Evolutionary conservation across 2,329 filamentous ascomycete genomes (phyloP).

Genomic region (Epichloe bromicola): DNA sequence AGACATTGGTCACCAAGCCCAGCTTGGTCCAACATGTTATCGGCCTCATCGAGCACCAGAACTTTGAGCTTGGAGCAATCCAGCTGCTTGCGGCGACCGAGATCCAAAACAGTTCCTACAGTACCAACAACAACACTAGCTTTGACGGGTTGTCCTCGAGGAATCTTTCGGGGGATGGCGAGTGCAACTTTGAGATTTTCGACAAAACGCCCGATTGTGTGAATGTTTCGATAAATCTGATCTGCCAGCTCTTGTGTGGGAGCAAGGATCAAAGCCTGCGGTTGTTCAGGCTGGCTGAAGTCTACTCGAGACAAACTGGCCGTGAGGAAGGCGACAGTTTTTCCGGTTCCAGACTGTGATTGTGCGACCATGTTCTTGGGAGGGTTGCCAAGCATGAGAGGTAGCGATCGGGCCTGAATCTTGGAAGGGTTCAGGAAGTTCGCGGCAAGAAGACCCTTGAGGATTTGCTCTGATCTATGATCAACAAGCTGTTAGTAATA

Average conservation of each 20-base stretch:
- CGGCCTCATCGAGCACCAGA: conserved; percentile 88
- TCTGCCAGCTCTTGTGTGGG: conserved; percentile 89
- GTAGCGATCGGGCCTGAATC: conserved; percentile 90
- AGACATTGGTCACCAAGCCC: conserved; percentile 91
- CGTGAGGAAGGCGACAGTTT: conserved; percentile 91
- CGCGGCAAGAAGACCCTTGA: conserved; percentile 66
- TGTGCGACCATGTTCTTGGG: conserved; percentile 91
- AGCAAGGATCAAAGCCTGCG: conserved; percentile 80
- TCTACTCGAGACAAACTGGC: conserved; percentile 84
- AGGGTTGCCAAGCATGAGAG: conserved; percentile 76
- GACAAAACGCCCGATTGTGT: conserved; percentile 74
- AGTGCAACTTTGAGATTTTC: conserved; percentile 62
- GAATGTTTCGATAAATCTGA: conserved; percentile 80
- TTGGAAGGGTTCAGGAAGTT: conserved; percentile 93
- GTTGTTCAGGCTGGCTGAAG: conserved; percentile 49
- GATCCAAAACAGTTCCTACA: conserved; percentile 81
- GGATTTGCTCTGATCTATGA: conserved; percentile 38
- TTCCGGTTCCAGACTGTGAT: conserved; percentile 97
- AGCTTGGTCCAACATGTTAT: conserved; percentile 97
- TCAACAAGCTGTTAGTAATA: neutral
- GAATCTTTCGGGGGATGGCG: conserved; percentile 62
- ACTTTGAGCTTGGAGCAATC: conserved; percentile 61
- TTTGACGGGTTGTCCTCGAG: conserved; percentile 54
- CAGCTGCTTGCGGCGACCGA: conserved; percentile 65
- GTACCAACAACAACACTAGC: conserved; percentile 83